Evolutionary conservation across 225 moss, liverwort and hornwort genomes (phyloP).

Genomic region (Marchantia polymorpha): DNA sequence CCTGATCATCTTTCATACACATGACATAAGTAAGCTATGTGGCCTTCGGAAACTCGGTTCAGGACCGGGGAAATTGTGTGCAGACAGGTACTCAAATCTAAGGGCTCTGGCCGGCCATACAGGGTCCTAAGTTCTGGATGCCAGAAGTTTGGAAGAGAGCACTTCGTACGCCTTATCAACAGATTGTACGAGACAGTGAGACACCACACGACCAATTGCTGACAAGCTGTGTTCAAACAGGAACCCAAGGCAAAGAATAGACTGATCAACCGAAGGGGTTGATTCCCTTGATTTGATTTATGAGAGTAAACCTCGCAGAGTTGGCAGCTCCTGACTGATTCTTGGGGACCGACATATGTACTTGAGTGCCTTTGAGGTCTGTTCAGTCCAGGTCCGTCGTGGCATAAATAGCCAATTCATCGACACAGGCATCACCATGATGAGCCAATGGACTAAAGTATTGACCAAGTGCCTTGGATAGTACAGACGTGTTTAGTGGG

Average conservation of each 20-base stretch:
- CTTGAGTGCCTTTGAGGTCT: not conserved
- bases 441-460: not conserved
- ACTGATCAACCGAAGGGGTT: not conserved
- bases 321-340: not conserved
- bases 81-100: not conserved
- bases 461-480: not conserved
- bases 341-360: not conserved
- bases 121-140: not conserved
- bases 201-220: not conserved
- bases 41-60: not conserved
- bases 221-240: not conserved
- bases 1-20: not conserved
- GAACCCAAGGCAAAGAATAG: not conserved
- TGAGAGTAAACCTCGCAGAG: not conserved
- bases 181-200: not conserved
- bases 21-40: not conserved
- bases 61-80: not conserved
- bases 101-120: not conserved
- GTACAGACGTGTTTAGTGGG: slow-evolving; percentile 1
- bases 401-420: not conserved
- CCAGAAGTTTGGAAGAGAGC: not conserved
- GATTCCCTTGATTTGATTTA: not conserved
- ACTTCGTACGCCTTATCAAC: not conserved
- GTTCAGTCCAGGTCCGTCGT: not conserved
- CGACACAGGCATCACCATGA: not conserved